Evolutionary conservation across 148 eudicot genomes (phyloP), one percentile per base, ranked within the genome.

Genomic region (Chenopodium formosanum): DNA sequence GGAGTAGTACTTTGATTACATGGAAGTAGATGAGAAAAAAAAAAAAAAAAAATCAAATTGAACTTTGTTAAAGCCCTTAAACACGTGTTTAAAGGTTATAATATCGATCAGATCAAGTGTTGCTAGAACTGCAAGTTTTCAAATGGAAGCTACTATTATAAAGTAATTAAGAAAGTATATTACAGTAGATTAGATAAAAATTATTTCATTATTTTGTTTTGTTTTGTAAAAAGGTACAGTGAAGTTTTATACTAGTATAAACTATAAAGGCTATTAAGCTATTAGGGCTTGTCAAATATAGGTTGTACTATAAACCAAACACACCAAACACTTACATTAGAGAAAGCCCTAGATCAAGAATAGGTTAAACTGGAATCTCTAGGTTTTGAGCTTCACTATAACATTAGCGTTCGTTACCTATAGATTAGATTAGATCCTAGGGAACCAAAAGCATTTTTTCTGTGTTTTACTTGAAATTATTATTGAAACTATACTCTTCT

Each of bases 281-380:
- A 44, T 78, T 66, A 65, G 73, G 80, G 72, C 73, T 78, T 66
- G 44, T 65, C 23, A 78, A 78, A 65, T 22, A 10, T 78, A 65
- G 80, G 56, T 0, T 29, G 17, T 25, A 56, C 73, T 34, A 47
- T 76, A 58, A 72, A 46, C n/a, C 16, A 2, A 46, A 44, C 22
- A 29, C 2, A 31, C 22, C 71, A 77, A 64, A 17, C 27, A 46
- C 75, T 20, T 40, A 11, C 2, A 13, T 50, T 50, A 50, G 53
- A 19, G 23, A 60, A 44, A 31, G 65, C 67, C 52, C 53, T 60
- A 71, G 74, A 44, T 25, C 52, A 7, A 44, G 23, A 50, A 31
- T 53, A 75, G 65, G 66, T 53, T 75, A 50, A 32, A 56, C 62
- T 56, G 62, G 78, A 75, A 75, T 75, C 78, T 56, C 47, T 14